phyloP scores from a whole-genome alignment of 78 protist genomes.

The Dictyostelium discoideum region DNA sequence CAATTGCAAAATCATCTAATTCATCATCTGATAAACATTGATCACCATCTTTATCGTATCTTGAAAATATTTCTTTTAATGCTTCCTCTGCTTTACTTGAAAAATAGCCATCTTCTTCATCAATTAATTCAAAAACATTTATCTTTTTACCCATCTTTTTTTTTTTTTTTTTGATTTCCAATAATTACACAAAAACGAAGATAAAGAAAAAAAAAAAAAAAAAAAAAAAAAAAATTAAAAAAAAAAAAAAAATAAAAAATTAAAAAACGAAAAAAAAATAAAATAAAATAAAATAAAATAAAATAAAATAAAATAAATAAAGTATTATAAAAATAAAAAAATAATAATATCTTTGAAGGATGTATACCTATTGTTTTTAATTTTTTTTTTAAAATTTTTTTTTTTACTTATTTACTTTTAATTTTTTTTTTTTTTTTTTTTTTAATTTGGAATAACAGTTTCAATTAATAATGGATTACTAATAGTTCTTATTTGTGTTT shows the following conservation, averaged over 20 bases:
- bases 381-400: neutral
- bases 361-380: neutral
- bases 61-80: conserved; percentile 50
- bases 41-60: conserved; percentile 42
- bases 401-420: neutral
- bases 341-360: neutral
- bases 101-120: conserved; percentile 51
- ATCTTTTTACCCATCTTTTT: neutral
- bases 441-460: neutral
- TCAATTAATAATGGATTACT: neutral
- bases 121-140: conserved; percentile 15
- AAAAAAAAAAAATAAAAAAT: neutral
- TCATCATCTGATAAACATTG: conserved; percentile 10
- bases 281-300: neutral
- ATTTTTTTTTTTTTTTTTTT: neutral
- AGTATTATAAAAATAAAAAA: neutral
- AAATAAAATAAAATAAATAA: neutral
- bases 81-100: conserved; percentile 23
- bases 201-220: neutral
- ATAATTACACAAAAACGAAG: neutral
- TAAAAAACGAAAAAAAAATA: neutral
- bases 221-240: no score
- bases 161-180: neutral
- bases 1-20: conserved; percentile 46
- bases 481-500: neutral